Evolutionary conservation across 495 filamentous ascomycete genomes (phyloP).

Genomic region (Daldinia decipiens): DNA sequence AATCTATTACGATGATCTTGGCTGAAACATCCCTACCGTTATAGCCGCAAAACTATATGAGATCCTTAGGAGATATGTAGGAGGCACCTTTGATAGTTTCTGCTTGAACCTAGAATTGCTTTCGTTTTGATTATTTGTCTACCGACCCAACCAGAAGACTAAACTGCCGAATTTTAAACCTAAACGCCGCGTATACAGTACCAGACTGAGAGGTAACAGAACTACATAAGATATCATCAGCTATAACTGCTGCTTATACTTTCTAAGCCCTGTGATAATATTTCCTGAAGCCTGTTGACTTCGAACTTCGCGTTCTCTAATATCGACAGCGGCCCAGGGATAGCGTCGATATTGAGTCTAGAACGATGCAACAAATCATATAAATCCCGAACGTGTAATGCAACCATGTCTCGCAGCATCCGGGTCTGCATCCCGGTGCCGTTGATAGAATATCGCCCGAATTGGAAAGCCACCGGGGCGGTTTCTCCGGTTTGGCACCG

Average conservation of each 20-base stretch:
- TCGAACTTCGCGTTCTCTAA: background rate
- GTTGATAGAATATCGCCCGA: background rate
- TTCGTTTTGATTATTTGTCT: background rate
- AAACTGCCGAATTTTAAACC: background rate
- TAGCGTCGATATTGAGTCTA: background rate
- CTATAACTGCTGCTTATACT: background rate
- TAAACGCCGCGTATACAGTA: background rate
- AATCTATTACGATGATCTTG: background rate
- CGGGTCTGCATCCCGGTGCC: background rate
- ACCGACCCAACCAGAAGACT: background rate
- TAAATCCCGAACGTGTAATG: background rate
- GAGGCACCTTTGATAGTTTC: background rate
- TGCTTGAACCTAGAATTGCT: background rate
- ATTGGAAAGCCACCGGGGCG: background rate
- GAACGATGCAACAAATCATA: background rate
- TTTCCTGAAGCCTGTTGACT: background rate
- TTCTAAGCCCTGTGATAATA: background rate
- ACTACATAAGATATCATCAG: background rate
- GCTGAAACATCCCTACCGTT: background rate
- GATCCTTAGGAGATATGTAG: background rate
- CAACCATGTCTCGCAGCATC: background rate
- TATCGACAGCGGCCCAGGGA: background rate
- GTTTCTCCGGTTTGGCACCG: background rate
- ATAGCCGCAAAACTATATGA: background rate
- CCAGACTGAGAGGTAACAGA: background rate